A percentile compares a stretch with the other conserved stretches of the same genome.
These are phyloP conservation scores for Ganoderma lingzhi DNA, from an alignment of 1,284 basidiomycete genomes.

Conservation along the genomic window DNA sequence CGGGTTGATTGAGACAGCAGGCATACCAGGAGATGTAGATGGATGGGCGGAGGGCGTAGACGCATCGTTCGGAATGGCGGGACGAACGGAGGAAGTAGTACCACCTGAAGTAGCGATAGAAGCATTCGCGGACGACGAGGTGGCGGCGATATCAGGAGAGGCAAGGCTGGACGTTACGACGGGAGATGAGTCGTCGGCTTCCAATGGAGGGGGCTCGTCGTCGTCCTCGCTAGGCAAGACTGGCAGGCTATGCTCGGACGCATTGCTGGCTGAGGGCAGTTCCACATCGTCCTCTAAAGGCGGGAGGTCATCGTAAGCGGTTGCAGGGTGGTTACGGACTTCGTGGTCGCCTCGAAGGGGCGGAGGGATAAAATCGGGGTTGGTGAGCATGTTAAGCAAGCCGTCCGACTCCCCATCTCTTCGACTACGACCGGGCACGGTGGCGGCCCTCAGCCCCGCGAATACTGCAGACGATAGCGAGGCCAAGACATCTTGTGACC, in stretches of 20 bases:
- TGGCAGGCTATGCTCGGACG: background rate
- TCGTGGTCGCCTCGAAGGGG: background rate
- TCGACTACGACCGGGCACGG: background rate
- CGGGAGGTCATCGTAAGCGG: conserved; percentile 25
- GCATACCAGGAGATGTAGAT: background rate
- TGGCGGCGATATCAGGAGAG: background rate
- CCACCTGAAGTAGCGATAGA: background rate
- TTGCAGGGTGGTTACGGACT: conserved; percentile 4
- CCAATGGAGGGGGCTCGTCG: conserved; percentile 8
- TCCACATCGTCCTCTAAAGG: conserved; percentile 24
- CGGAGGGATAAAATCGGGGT: conserved; percentile 17
- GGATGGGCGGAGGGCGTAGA: background rate
- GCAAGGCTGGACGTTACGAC: background rate
- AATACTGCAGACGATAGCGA: conserved; percentile 11
- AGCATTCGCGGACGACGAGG: background rate
- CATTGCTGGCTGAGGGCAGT: background rate
- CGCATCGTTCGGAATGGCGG: background rate
- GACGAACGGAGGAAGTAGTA: background rate
- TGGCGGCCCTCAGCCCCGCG: conserved; percentile 9
- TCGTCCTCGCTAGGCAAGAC: background rate
- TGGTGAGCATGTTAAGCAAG: conserved; percentile 17
- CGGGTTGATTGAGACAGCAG: background rate
- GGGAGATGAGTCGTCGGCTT: background rate
- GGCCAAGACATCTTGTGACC: background rate
- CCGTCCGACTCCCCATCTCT: conserved; percentile 11